Conservation (phyloP, 345 rosid species). For the Carallia pectinifolia region DNA sequence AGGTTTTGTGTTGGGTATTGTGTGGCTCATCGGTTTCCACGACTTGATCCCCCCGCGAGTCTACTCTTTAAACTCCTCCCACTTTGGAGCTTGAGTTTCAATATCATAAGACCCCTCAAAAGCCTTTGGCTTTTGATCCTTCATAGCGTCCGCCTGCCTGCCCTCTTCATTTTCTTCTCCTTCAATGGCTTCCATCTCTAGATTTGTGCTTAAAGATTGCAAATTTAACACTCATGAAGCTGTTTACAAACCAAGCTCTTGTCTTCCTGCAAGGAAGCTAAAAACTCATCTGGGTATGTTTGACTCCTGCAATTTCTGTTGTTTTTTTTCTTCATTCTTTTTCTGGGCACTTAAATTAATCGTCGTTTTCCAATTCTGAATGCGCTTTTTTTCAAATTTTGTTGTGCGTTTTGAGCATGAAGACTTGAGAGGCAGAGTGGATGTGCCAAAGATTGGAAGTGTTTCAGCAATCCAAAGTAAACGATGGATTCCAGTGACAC, state of each 20-base stretch:
- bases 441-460: slow-evolving; percentile 33
- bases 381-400: slow-evolving; percentile 5
- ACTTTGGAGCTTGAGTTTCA: slow-evolving; percentile 5
- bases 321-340: background rate
- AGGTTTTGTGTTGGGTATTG: background rate
- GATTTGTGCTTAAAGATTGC: slow-evolving; percentile 48
- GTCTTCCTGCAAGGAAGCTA: slow-evolving; percentile 28
- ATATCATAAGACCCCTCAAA: slow-evolving; percentile 7
- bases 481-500: slow-evolving; percentile 30
- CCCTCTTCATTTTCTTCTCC: background rate
- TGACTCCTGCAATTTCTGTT: slow-evolving; percentile 8
- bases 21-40: slow-evolving; percentile 46
- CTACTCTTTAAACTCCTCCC: slow-evolving; percentile 6
- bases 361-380: slow-evolving; percentile 2
- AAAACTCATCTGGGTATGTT: slow-evolving; percentile 52
- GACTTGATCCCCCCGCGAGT: slow-evolving; percentile 11
- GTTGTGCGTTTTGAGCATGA: slow-evolving; percentile 11
- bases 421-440: slow-evolving; percentile 43
- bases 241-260: slow-evolving; percentile 23
- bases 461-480: slow-evolving; percentile 35
- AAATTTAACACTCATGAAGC: slow-evolving; percentile 34
- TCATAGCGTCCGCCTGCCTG: background rate
- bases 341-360: background rate
- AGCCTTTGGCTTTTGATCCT: slow-evolving; percentile 11
- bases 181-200: slow-evolving; percentile 70